phyloP scores from a whole-genome alignment of 2,329 filamentous ascomycete genomes.

The Lachnellula hyalina region DNA sequence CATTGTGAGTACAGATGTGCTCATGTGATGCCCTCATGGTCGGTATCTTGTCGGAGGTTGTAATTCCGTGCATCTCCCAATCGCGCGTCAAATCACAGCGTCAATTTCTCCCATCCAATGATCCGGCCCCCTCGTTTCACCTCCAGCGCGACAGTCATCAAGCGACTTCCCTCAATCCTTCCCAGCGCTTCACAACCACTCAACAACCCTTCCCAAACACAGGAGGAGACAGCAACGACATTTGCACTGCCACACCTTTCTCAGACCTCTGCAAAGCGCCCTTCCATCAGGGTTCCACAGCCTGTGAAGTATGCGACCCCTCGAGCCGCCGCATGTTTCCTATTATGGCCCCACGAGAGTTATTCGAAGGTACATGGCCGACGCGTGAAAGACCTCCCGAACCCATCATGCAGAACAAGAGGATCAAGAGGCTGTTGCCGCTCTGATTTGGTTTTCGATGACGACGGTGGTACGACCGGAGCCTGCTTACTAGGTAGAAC shows the following conservation, averaged over 20 bases:
- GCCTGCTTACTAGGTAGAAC: slow-evolving; percentile 11
- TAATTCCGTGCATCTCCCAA: slow-evolving; percentile 1
- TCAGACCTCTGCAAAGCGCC: slow-evolving; percentile 11
- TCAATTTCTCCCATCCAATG: not conserved
- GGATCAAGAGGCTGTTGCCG: slow-evolving; percentile 4
- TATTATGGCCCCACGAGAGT: slow-evolving; percentile 15
- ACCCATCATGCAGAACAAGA: not conserved
- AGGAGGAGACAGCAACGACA: slow-evolving; percentile 8
- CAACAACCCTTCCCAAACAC: slow-evolving; percentile 8
- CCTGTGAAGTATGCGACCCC: slow-evolving; percentile 18
- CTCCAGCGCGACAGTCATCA: slow-evolving; percentile 5
- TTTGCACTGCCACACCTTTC: slow-evolving; percentile 20
- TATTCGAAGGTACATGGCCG: slow-evolving; percentile 30
- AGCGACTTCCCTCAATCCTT: slow-evolving; percentile 8
- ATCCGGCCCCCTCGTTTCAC: slow-evolving; percentile 1
- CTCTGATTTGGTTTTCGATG: slow-evolving; percentile 7
- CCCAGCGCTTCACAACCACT: slow-evolving; percentile 25
- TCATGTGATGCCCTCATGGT: not conserved
- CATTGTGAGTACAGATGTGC: not conserved
- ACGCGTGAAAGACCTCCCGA: slow-evolving; percentile 15
- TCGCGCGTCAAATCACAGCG: slow-evolving; percentile 8
- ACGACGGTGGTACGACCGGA: slow-evolving; percentile 13
- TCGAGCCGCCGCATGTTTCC: slow-evolving; percentile 21
- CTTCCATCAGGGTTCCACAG: not conserved
- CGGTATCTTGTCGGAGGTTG: not conserved